A percentile compares a stretch with the other conserved stretches of the same genome.
Conservation (phyloP, 2,329 filamentous ascomycete genomes). For the Calonectria henricotiae region DNA sequence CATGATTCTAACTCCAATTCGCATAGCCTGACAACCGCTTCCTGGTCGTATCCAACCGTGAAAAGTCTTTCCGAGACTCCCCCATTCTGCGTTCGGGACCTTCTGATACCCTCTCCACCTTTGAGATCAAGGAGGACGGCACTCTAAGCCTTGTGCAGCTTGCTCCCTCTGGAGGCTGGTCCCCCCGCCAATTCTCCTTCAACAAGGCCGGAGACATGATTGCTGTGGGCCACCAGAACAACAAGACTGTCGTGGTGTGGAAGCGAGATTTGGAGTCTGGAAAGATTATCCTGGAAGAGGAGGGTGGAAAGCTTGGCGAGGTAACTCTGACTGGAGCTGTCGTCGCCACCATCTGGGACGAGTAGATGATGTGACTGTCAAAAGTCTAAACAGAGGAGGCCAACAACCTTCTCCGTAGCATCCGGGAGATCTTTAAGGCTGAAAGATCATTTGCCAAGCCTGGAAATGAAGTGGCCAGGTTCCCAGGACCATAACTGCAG, state of each 20-base stretch:
- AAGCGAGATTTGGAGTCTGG: slow-evolving; percentile 46
- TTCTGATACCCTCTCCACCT: slow-evolving; percentile 47
- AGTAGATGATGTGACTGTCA: slow-evolving; percentile 29
- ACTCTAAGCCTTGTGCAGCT: slow-evolving; percentile 44
- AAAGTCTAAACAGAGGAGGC: slow-evolving; percentile 15
- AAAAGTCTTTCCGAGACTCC: slow-evolving; percentile 47
- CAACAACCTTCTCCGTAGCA: not conserved
- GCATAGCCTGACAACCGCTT: slow-evolving; percentile 45
- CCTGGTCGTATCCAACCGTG: slow-evolving; percentile 47
- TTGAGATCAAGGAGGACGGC: slow-evolving; percentile 44
- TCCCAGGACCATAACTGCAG: not conserved
- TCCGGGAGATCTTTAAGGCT: slow-evolving; percentile 2
- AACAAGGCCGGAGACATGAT: slow-evolving; percentile 50
- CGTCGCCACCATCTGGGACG: slow-evolving; percentile 47
- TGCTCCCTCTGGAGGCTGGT: slow-evolving; percentile 46
- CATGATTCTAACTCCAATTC: not conserved
- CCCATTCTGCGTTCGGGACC: slow-evolving; percentile 39
- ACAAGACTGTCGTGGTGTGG: slow-evolving; percentile 48
- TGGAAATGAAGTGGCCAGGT: not conserved
- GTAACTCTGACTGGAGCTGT: slow-evolving; percentile 43
- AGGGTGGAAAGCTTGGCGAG: slow-evolving; percentile 48
- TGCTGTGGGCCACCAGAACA: slow-evolving; percentile 49
- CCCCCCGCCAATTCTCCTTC: slow-evolving; percentile 48
- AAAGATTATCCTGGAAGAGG: slow-evolving; percentile 44
- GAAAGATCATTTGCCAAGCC: not conserved